Evolutionary conservation across 225 moss, liverwort and hornwort genomes (phyloP), one percentile per base, ranked within the genome.

Genomic region (Pleurozium schreberi): DNA sequence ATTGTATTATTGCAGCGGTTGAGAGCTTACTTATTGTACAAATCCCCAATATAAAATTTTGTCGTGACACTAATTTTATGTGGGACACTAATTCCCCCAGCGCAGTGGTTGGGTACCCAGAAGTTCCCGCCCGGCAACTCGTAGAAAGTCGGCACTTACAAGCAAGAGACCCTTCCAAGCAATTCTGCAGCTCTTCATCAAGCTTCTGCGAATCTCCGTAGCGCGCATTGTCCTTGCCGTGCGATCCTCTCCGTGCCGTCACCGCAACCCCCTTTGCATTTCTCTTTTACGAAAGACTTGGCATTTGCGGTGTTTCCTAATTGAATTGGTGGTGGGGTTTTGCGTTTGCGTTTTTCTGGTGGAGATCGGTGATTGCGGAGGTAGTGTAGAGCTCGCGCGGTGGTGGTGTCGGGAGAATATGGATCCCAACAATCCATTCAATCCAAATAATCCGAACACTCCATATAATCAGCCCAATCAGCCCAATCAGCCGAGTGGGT

Each of bases 401-500:
- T 33, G 70, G 61, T 43, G 60, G 9, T 66, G 83, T 9, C 33
- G 40, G 38, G 43, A 45, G 70, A 82, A 64, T 18, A 92, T 92
- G 92, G 90, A 92, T 89, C 92, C 88, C 34, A 89, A 90, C 67
- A 92, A 90, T 62, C n/a, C n/a, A n/a, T n/a, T n/a, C n/a, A n/a
- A n/a, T n/a, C n/a, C n/a, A n/a, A n/a, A n/a, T n/a, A n/a, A n/a
- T n/a, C n/a, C n/a, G n/a, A n/a, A n/a, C n/a, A n/a, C n/a, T n/a
- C n/a, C n/a, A n/a, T n/a, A n/a, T n/a, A n/a, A n/a, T 85, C 84
- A 52, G 40, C 49, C 53, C 50, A 18, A 73, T 49, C 71, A 67
- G 49, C 82, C 62, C 19, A 25, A 65, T 50, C 43, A 73, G 45
- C 74, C 84, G 43, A 75, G 66, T 55, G 67, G 18, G 53, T 43